Evolutionary conservation across 768 basidiomycete genomes (phyloP), one percentile per base, ranked within the genome.

Genomic region (Mycena olivaceomarginata): DNA sequence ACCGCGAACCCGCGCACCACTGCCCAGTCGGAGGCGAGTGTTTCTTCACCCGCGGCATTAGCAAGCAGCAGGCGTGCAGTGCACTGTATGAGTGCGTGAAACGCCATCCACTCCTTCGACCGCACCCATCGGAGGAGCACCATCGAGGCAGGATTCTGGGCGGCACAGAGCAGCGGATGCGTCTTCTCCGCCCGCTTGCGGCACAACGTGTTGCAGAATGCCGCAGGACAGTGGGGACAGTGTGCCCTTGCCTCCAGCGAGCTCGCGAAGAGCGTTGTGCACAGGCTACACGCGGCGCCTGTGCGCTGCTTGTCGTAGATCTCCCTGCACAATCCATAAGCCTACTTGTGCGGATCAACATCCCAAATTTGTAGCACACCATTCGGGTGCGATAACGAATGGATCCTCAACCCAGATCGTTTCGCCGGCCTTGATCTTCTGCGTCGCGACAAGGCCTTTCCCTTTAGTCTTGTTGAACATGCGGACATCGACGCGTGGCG

Each of bases 361-460:
- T 39, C 16, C 16, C 9, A 41, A 10, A 10, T 11, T n/a, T 8
- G 13, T 22, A 57, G 81, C 84, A 76, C 83, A 95, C 94, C 93
- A 95, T 85, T 95, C 94, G n/a, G 95, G 93, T 20, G 94, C 94
- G 25, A 96, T 85, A 60, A 94, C 84, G 81, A 94, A 96, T 1
- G 95, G 95, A 81, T 96, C 94, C 82, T 98, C 96, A 74, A 92
- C 94, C 96, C 97, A 97, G 20, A 98, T 83, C 5, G 92, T 86
- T 77, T 97, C 95, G 0, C 94, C 95, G 80, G 92, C 90, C 37
- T 86, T 85, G 69, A 98, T 94, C 41, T 89, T 87, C 66, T 92
- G 90, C 45, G 85, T 91, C 1, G 96, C 95, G 0, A 97, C 91
- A 46, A 98, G 87, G 0, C 97, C 97, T 81, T 97, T 97, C 4